These are phyloP conservation scores for Prunus kanzakura DNA, from an alignment of 306 rosid species.

Conservation along the genomic window DNA sequence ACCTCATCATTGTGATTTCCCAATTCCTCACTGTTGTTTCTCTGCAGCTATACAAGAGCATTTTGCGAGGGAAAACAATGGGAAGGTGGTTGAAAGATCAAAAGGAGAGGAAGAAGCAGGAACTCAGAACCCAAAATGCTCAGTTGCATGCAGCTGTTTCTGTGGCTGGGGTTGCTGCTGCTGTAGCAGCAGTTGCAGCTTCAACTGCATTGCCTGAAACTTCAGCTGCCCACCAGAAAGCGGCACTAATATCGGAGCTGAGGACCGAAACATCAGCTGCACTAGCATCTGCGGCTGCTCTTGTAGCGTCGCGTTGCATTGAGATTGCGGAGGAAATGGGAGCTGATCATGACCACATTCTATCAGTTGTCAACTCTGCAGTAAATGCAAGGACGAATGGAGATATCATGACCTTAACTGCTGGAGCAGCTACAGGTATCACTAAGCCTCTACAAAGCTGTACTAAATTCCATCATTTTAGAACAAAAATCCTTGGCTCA, in stretches of 20 bases:
- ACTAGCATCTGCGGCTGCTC: constrained; percentile 84
- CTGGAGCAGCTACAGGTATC: constrained; percentile 94
- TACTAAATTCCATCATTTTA: background rate
- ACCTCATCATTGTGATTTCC: constrained; percentile 14
- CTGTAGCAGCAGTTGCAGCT: constrained; percentile 78
- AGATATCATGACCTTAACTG: constrained; percentile 89
- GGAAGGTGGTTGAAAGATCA: constrained; percentile 90
- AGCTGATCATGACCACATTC: constrained; percentile 71
- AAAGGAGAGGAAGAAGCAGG: constrained; percentile 92
- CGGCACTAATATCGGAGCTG: constrained; percentile 16
- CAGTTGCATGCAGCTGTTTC: constrained; percentile 90
- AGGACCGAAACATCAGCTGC: constrained; percentile 52
- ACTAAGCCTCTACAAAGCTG: background rate
- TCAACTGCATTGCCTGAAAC: constrained; percentile 53
- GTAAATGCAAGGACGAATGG: constrained; percentile 82
- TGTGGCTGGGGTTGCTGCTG: constrained; percentile 94
- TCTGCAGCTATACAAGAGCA: constrained; percentile 71
- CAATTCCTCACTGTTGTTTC: constrained; percentile 19
- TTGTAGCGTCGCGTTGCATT: constrained; percentile 95
- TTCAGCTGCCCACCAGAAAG: constrained; percentile 38
- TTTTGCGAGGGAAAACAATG: constrained; percentile 66
- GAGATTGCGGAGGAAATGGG: constrained; percentile 98
- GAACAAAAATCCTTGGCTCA: background rate
- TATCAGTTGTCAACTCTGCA: constrained; percentile 73
- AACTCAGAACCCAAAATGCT: constrained; percentile 83